Base-by-base conservation (phyloP, 2,329 filamentous ascomycete genomes). In the Lasiodiplodia gonubiensis region DNA sequence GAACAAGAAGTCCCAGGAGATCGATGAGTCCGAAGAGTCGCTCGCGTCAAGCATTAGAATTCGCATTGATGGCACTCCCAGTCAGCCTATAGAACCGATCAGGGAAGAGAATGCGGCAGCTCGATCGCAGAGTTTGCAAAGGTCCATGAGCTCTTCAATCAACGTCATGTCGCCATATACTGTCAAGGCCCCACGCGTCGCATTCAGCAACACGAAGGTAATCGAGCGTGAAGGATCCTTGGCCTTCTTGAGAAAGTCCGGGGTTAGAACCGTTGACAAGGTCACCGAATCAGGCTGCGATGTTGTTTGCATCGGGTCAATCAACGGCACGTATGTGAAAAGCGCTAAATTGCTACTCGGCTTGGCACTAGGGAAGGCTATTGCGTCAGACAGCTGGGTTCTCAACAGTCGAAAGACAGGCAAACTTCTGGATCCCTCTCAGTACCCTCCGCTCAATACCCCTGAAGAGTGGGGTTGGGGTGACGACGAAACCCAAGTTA, bases 371-470 rank as follows among this genome's bases (percentile, higher is more conserved):
- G 82, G 81, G 12, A 80, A 81, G 57, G 74, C 76, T 3, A 79
- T 86, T 35, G 79, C 85, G 2, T 81, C 79, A 1, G 82, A 85
- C 65, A 71, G 77, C 4, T 85, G 84, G 84, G 72, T 85, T 5
- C 60, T 69, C 0, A 76, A 81, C 4, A 82, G 80, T 30, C 73
- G 76, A 18, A 73, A 76, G 39, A 70, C 73, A n/a, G 73, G 72
- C 2, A 67, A 70, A 3, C 72, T 85, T 18, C 77, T 83, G 4
- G 72, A 78, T 2, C 70, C 78, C 1, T 66, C 71, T 0, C 59
- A 68, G 0, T 82, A 77, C 70, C 71, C 76, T n/a, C 79, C 80
- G 0, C 67, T 70, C 14, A 74, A 76, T 37, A 68, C 73, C 2
- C 69, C 71, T 11, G 74, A 75, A 55, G 80, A 83, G 70, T 69